Base-by-base conservation (phyloP, 2,329 filamentous ascomycete species). In the Cladosporium colombiae region DNA sequence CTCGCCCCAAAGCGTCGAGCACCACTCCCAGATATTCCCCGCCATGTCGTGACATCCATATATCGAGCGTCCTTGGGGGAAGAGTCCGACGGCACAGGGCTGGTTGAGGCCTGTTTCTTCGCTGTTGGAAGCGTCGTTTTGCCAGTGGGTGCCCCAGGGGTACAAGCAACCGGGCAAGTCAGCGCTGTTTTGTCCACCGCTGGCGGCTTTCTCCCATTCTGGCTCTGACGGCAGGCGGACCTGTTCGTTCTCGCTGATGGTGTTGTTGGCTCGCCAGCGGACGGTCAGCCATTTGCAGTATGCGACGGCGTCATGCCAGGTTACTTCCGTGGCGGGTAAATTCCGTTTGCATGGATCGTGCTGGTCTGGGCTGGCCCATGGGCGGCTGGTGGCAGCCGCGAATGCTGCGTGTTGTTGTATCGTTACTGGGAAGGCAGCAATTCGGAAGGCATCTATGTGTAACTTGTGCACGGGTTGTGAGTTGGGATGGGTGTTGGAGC, bases 21-120 rank as follows among this genome's bases (percentile, higher is more conserved):
- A 64, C 65, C 65, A 66, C 37, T 66, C 59, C 65, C 65, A 66
- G n/a, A 63, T 25, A 52, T 66, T 66, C 14, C 65, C 65, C 18
- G 60, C 52, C 65, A 66, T 63, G 25, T 58, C 65, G 23, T 66
- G 52, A 40, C 65, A 63, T 33, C 27, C 59, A 35, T 58, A 58
- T 5, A 29, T 18, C 2, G 65, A 53, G 3, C 31, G 10, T n/a
- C 65, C 65, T 29, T 25, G 35, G 13, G 65, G 27, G 44, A 63
- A 66, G 16, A 64, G 4, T 16, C 49, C 49, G 5, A 52, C 49
- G 25, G 49, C 49, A 27, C 49, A 52, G 13, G 49, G 49, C 13
- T 23, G 14, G 4, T 52, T 52, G 1, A 52, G 23, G 18, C 49
- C 49, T 1, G 49, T 27, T 27, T 52, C 49, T 27, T 52, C 49